Conservation (phyloP, 2,329 filamentous ascomycete species). For the Aspergillus unguis region DNA sequence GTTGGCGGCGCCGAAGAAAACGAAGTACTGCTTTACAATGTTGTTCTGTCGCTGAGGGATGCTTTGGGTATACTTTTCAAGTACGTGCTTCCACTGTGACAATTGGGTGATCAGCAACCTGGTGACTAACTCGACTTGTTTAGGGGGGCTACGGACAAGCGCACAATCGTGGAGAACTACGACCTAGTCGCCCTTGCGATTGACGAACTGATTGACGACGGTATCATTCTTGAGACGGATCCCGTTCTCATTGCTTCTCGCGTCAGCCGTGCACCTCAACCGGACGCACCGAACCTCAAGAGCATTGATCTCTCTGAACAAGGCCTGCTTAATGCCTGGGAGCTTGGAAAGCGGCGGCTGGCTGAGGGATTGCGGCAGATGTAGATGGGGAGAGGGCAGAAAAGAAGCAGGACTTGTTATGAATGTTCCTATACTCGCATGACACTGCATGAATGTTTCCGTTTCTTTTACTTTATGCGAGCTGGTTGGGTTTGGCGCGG, state of each 20-base stretch:
- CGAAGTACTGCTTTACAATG: slow-evolving; percentile 93
- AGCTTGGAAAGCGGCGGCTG: slow-evolving; percentile 88
- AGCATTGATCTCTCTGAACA: slow-evolving; percentile 95
- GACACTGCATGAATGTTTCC: slow-evolving; percentile 18
- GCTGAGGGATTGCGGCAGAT: slow-evolving; percentile 78
- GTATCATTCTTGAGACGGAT: slow-evolving; percentile 95
- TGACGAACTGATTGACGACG: slow-evolving; percentile 92
- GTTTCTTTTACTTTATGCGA: slow-evolving; percentile 22
- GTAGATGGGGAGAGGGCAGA: slow-evolving; percentile 18
- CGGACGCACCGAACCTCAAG: slow-evolving; percentile 84
- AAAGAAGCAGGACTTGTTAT: slow-evolving; percentile 2
- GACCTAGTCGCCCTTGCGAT: slow-evolving; percentile 90
- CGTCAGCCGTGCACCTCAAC: slow-evolving; percentile 85
- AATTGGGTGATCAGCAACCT: too few relatives aligned
- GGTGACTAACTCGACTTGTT: slow-evolving; percentile 17
- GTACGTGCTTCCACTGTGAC: slow-evolving; percentile 50
- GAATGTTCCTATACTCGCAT: slow-evolving; percentile 16
- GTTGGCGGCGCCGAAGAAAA: slow-evolving; percentile 92
- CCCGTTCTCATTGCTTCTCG: slow-evolving; percentile 88
- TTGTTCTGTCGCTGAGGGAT: slow-evolving; percentile 85
- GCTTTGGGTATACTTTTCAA: slow-evolving; percentile 88
- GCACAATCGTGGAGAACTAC: slow-evolving; percentile 98
- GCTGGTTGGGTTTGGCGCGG: slow-evolving; percentile 38
- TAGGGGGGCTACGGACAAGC: slow-evolving; percentile 94
- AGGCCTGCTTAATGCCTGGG: slow-evolving; percentile 88